Evolutionary conservation across 2,329 filamentous ascomycete genomes (phyloP).

Genomic region (Hortaea sp.): DNA sequence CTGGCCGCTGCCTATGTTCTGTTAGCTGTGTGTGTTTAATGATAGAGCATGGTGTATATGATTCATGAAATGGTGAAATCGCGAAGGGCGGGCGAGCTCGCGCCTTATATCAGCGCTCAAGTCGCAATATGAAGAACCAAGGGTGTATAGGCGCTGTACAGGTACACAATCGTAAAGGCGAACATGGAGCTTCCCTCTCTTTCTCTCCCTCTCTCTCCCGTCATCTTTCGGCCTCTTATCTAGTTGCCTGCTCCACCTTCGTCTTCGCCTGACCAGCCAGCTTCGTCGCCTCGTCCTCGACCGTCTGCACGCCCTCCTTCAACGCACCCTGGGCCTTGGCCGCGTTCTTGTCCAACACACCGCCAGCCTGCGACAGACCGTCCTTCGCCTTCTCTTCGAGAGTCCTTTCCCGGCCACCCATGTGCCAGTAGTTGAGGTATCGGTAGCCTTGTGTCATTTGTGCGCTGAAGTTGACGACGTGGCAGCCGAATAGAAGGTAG

Average conservation of each 20-base stretch:
- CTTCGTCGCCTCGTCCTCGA: constrained; percentile 13
- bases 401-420: constrained; percentile 36
- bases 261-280: constrained; percentile 14
- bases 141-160: constrained; percentile 3
- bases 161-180: background rate
- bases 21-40: constrained; percentile 1
- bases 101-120: no score
- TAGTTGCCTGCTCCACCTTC: constrained; percentile 15
- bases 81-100: no score
- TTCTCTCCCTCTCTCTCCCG: background rate
- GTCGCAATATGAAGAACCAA: background rate
- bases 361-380: constrained; percentile 18
- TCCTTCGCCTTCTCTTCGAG: constrained; percentile 30
- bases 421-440: constrained; percentile 50
- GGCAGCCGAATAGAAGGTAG: constrained; percentile 59
- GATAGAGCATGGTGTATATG: background rate
- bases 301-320: constrained; percentile 19
- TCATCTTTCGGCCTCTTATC: constrained; percentile 5
- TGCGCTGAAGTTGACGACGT: constrained; percentile 53
- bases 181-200: background rate
- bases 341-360: constrained; percentile 14
- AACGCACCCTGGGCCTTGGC: constrained; percentile 21
- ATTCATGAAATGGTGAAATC: no score
- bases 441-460: constrained; percentile 53
- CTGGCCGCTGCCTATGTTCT: constrained; percentile 8